Conservation (phyloP, 2,329 filamentous ascomycete species). For the Fusarium odoratissimum region DNA sequence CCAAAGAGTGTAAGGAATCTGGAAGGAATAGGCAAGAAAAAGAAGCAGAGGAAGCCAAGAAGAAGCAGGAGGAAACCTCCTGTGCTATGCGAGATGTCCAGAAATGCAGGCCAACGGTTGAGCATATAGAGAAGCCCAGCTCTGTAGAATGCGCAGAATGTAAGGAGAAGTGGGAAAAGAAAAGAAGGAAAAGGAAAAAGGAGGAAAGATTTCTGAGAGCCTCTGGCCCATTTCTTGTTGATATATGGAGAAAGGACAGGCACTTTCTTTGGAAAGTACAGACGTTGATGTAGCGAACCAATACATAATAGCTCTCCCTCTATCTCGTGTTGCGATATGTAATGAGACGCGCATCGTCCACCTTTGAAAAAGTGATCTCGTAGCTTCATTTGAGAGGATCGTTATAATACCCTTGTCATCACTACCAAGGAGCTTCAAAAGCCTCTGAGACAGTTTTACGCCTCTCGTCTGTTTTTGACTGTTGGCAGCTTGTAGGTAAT, state of each 20-base stretch:
- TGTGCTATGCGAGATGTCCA: neutral
- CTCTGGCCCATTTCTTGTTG: rapidly evolving
- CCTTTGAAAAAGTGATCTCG: rapidly evolving
- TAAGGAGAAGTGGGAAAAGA: neutral
- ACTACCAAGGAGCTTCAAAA: neutral
- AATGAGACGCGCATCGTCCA: neutral
- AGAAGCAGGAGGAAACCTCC: rapidly evolving
- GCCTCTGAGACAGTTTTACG: neutral
- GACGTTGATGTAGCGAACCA: neutral
- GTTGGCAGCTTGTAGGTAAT: neutral
- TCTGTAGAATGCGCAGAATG: neutral
- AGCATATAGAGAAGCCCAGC: neutral
- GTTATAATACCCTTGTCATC: rapidly evolving
- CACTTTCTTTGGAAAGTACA: rapidly evolving
- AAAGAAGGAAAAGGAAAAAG: neutral
- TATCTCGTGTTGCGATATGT: neutral
- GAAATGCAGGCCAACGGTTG: neutral
- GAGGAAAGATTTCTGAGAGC: rapidly evolving
- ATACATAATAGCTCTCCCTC: rapidly evolving
- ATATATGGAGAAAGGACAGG: rapidly evolving
- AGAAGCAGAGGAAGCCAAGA: neutral
- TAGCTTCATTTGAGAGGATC: rapidly evolving
- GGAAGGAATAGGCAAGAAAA: neutral
- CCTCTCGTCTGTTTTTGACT: neutral
- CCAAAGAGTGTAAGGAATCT: neutral